Percentiles rank a stretch among this genome's conserved stretches.
phyloP scores from a whole-genome alignment of 352 stramenopile species.

The Pythium phragmiticola region DNA sequence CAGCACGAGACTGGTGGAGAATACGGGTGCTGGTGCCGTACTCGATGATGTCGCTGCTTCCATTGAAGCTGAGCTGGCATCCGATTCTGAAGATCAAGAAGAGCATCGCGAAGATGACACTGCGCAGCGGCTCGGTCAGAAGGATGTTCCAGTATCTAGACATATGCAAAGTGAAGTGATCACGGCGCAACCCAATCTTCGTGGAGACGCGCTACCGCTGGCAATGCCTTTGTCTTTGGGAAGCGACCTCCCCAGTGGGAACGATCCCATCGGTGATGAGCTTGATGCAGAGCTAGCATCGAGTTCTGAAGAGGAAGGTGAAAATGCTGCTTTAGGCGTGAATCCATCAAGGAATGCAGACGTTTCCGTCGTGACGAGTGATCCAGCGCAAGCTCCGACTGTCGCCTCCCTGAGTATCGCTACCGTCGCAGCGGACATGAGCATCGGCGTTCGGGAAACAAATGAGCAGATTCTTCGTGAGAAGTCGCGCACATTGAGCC shows the following conservation, averaged over 20 bases:
- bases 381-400: background rate
- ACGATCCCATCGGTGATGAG: background rate
- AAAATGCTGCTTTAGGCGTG: background rate
- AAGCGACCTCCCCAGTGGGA: too few species aligned
- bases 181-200: too few species aligned
- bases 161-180: too few species aligned
- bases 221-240: background rate
- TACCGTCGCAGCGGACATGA: too few species aligned
- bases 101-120: background rate
- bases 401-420: background rate
- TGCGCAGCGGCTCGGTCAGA: background rate
- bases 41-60: background rate
- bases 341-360: too few species aligned
- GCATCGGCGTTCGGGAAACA: background rate
- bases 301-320: constrained; percentile 6
- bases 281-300: constrained; percentile 30
- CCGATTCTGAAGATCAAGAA: constrained; percentile 21
- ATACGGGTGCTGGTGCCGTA: background rate
- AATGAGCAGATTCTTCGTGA: background rate
- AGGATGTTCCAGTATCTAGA: background rate
- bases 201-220: background rate
- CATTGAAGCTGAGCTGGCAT: constrained; percentile 42
- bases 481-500: constrained; percentile 8
- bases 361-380: background rate
- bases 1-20: background rate